These are phyloP conservation scores for Baeospora myosura DNA, from an alignment of 1,284 basidiomycete species.

Conservation along the genomic window DNA sequence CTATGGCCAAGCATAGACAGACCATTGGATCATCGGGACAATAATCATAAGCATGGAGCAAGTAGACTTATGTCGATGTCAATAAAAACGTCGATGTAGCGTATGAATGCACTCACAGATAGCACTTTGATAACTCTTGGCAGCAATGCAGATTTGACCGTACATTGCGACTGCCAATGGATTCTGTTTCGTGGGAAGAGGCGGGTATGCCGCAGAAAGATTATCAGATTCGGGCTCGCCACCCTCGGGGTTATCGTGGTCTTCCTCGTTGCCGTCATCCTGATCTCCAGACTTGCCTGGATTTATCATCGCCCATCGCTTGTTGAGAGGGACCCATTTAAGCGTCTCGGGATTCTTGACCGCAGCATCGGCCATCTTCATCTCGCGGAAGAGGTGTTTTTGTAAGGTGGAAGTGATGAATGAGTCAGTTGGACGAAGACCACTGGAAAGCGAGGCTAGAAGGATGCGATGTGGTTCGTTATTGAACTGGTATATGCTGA, in stretches of 20 bases:
- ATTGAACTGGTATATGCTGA: conserved; percentile 67
- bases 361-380: conserved; percentile 58
- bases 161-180: conserved; percentile 77
- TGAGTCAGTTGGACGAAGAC: conserved; percentile 58
- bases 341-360: conserved; percentile 52
- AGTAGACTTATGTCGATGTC: conserved; percentile 55
- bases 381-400: conserved; percentile 76
- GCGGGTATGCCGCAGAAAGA: conserved; percentile 16
- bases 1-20: conserved; percentile 75
- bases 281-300: conserved; percentile 17
- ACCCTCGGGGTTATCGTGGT: conserved; percentile 21
- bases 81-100: conserved; percentile 2
- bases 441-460: conserved; percentile 61
- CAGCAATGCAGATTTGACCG: conserved; percentile 78
- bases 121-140: conserved; percentile 85
- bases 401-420: conserved; percentile 74
- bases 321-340: conserved; percentile 47
- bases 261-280: conserved; percentile 23
- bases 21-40: conserved; percentile 81
- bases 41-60: conserved; percentile 82
- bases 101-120: conserved; percentile 57
- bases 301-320: conserved; percentile 39
- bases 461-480: conserved; percentile 78
- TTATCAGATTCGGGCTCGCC: conserved; percentile 14
- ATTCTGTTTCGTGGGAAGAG: conserved; percentile 64